Evolutionary conservation across 176 grass and related monocot genomes (phyloP), one percentile per base, ranked within the genome.

Genomic region (Oryza officinalis): DNA sequence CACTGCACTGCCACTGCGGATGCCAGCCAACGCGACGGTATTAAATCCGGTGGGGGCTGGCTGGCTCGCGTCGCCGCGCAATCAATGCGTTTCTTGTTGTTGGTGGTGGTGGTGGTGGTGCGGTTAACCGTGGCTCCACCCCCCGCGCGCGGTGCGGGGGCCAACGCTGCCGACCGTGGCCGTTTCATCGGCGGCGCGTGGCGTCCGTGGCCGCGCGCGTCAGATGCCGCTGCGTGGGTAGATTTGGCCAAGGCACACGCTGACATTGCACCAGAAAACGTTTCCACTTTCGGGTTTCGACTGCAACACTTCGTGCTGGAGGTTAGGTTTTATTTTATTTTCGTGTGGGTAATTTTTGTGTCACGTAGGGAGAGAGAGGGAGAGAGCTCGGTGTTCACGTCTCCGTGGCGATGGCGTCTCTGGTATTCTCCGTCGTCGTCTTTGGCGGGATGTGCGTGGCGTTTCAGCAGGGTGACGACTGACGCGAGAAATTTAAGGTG

Each of bases 31-130:
- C 12, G 10, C 9, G 63, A 63, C 5, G 27, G 22, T 50, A 8
- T 60, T 79, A 63, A 78, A 35, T 60, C 83, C 25, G n/a, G 50
- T 78, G 65, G 83, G 81, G 66, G 23, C 57, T 61, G 66, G 23
- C 57, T 60, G 50, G 23, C 54, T 59, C 1, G 47, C 50, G 17
- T 6, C 50, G 50, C 50, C 1, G 7, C 13, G 40, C 60, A 76
- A 84, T 77, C 0, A 77, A 77, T 77, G n/a, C 74, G 2, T 50
- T 76, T 77, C 63, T 57, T 57, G 72, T 18, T 32, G 47, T 15
- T 10, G 69, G 71, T 45, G 80, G 72, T 57, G 72, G 9, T 32
- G 46, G 12, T 10, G 69, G 71, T 45, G 80, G 72, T 65, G 81
- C 71, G 60, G 28, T 75, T 37, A 61, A 61, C 76, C 61, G 76